Evolutionary conservation across 164 flowering plant genomes (phyloP).

Genomic region (Nymphaea colorata): DNA sequence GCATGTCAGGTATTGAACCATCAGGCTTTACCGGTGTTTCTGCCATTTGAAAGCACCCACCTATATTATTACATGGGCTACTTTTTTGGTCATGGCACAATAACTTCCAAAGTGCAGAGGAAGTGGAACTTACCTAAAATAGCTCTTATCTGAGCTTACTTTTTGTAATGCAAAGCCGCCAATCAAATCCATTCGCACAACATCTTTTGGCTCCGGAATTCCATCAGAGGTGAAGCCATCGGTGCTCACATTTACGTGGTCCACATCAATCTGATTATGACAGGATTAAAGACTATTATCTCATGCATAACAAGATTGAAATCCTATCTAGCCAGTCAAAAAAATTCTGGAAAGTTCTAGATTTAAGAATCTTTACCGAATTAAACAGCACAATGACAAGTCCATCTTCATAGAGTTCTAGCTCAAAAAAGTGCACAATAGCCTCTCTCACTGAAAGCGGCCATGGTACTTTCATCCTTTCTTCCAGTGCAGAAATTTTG

Average conservation of each 20-base stretch:
- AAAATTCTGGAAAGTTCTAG: not conserved
- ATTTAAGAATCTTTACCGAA: slow-evolving; percentile 38
- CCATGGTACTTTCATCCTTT: slow-evolving; percentile 94
- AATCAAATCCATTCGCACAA: slow-evolving; percentile 58
- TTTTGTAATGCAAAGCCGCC: slow-evolving; percentile 92
- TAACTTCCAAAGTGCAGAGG: too few relatives aligned
- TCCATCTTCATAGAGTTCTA: slow-evolving; percentile 69
- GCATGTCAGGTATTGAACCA: too few relatives aligned
- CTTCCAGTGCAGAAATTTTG: slow-evolving; percentile 37
- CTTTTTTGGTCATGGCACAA: too few relatives aligned
- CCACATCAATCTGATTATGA: slow-evolving; percentile 15
- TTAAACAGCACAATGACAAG: slow-evolving; percentile 58
- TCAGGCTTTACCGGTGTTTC: too few relatives aligned
- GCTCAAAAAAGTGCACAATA: slow-evolving; percentile 50
- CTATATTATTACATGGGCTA: too few relatives aligned
- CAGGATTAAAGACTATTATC: too few relatives aligned
- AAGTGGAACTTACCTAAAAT: slow-evolving; percentile 53
- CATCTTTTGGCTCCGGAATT: slow-evolving; percentile 56
- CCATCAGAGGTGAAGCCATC: slow-evolving; percentile 62
- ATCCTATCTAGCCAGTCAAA: too few relatives aligned
- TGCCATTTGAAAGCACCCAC: too few relatives aligned
- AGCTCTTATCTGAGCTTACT: slow-evolving; percentile 55
- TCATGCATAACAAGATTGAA: too few relatives aligned
- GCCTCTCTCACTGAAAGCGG: slow-evolving; percentile 82
- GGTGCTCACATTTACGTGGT: slow-evolving; percentile 25